A percentile compares a stretch with the other conserved stretches of the same genome.
These are phyloP conservation scores for Ophiostoma sp. DNA, from an alignment of 2,329 filamentous ascomycete species.

Conservation along the genomic window DNA sequence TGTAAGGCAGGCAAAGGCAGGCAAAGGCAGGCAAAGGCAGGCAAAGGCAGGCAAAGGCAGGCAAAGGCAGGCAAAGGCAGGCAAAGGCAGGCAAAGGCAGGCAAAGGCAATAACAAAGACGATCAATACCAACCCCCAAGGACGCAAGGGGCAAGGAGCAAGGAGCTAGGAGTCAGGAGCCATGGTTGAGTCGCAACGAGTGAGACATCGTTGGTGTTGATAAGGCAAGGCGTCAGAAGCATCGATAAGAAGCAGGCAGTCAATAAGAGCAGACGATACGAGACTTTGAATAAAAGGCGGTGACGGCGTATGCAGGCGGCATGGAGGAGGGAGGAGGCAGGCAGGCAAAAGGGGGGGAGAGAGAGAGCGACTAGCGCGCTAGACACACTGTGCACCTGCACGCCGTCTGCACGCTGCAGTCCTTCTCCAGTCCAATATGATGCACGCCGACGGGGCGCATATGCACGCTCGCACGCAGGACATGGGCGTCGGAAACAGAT, in stretches of 20 bases:
- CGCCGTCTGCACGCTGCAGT: no score
- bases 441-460: neutral
- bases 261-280: no score
- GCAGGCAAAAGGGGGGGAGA: no score
- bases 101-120: neutral
- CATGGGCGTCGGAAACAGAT: no score
- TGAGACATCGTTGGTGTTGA: slow-evolving; percentile 2
- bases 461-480: neutral
- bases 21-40: no score
- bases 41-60: no score
- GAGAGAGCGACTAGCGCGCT: neutral
- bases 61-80: no score
- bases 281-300: no score
- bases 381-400: neutral
- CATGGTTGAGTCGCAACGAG: neutral
- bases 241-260: neutral
- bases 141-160: neutral
- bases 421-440: neutral
- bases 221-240: neutral
- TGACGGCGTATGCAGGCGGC: no score
- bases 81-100: no score
- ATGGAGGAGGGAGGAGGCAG: no score
- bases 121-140: neutral
- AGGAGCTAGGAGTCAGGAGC: neutral
- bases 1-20: no score